Evolutionary conservation across 164 flowering plant genomes (phyloP).

Genomic region (Nymphaea thermarum): DNA sequence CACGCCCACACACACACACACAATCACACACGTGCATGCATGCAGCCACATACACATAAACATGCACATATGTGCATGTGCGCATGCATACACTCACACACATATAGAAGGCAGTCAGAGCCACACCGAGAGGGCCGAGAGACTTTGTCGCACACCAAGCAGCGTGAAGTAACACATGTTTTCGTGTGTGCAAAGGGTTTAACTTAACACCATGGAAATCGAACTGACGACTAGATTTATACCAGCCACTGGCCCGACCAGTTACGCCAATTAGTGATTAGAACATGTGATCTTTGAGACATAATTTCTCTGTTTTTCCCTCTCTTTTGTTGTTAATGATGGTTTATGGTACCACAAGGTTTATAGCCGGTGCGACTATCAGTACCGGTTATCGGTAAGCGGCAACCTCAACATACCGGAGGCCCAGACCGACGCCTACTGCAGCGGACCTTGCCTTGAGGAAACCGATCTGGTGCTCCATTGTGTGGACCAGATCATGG

Average conservation of each 20-base stretch:
- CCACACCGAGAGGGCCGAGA: too few species aligned
- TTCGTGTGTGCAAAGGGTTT: not conserved
- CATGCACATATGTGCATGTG: too few species aligned
- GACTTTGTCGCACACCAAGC: too few species aligned
- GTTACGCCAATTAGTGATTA: too few species aligned
- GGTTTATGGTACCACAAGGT: constrained; percentile 26
- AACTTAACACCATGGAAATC: not conserved
- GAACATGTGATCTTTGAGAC: not conserved
- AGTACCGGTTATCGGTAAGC: constrained; percentile 38
- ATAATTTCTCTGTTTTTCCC: not conserved
- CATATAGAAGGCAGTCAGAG: too few species aligned
- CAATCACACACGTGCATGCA: too few species aligned
- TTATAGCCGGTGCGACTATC: constrained; percentile 58
- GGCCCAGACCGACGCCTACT: constrained; percentile 42
- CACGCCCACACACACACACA: too few species aligned
- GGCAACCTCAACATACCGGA: constrained; percentile 54
- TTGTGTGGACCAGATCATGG: constrained; percentile 42
- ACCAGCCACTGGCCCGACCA: too few species aligned
- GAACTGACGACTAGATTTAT: not conserved
- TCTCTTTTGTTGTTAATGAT: not conserved
- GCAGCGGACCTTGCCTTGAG: constrained; percentile 61
- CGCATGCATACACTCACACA: too few species aligned
- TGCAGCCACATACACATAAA: too few species aligned
- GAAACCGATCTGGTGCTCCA: constrained; percentile 68
- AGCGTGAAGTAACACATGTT: not conserved